Base-by-base conservation (phyloP, 2,329 filamentous ascomycete species). In the Penicillium glabrum region DNA sequence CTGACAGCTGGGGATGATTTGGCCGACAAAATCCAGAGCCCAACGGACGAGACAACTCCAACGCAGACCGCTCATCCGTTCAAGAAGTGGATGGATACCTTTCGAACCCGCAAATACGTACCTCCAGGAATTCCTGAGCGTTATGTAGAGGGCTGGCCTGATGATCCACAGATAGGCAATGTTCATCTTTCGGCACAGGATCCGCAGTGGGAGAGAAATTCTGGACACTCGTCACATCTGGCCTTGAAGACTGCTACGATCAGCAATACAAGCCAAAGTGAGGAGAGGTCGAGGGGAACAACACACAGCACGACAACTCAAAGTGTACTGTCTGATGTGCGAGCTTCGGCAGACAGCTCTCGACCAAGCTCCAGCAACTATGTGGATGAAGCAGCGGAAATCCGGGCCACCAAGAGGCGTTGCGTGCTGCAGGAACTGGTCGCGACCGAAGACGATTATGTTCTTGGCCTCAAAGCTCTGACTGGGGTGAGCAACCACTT, bases 381-480 rank as follows among this genome's bases (percentile, higher is more conserved):
- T 13, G 71, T 87, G 11, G 91, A 96, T 63, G 83, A 88, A 56
- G 86, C 82, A 29, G 87, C 89, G n/a, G 83, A 84, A 43, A 83
- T 87, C 62, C 85, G 93, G 52, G 85, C 91, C 1, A 75, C 89
- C 21, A 89, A 92, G 67, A 85, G 95, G 59, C 86, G 91, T 14
- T 86, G 88, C 60, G 86, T 96, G 39, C 76, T 98, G 35, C 90
- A 95, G 69, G 95, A 98, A 75, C 79, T 98, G 50, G 86, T 97
- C 59, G 83, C 78, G 55, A 96, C 93, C 0, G 95, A 98, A 73
- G 89, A 95, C 70, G 86, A 88, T 67, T 98, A 98, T 71, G 87
- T 98, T 65, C 86, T 88, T 16, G 93, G 96, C 67, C 75, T 98
- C 56, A 91, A 91, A 66, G 91, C 95, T 62, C 79, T 98, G 57